Evolutionary conservation across 2,329 filamentous ascomycete genomes (phyloP), one percentile per base, ranked within the genome.

Genomic region (Thelonectria blattea): DNA sequence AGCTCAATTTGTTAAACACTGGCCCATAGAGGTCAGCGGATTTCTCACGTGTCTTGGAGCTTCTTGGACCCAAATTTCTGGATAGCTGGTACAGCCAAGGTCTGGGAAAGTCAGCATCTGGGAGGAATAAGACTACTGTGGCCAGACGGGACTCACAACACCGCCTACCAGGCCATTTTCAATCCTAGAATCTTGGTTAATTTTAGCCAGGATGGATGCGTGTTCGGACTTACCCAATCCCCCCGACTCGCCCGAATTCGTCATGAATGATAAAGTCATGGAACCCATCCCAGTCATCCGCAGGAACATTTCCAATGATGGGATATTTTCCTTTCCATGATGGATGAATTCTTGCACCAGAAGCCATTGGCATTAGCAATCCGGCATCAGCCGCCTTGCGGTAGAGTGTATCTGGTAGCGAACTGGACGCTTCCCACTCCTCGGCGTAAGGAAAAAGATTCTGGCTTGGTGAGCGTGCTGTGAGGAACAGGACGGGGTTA

Each of bases 201-300:
- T 2, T 24, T 27, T 4, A 30, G 3, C 1, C 7, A 15, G 9
- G 1, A 9, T 22, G 8, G 12, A 27, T 18, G 6, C 30, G 32
- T 8, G 6, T 32, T 4, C 8, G 5, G 8, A n/a, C 49, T 42
- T 39, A 59, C 56, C 56, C 56, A 12, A 59, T 54, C 6, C 56
- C 56, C 11, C 56, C 56, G 15, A 59, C 56, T 3, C 56, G 34
- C 9, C 56, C 56, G 34, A 59, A 59, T n/a, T 59, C 56, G 11
- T 59, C 56, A 39, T 59, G 56, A 6, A 59, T 43, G 17, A 59
- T 54, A 5, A 59, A 54, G 27, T 59, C 56, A 14, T 59, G 56
- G 17, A 59, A 59, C 2, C 56, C 56, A 4, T 59, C 56, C 56
- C 56, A 59, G n/a, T 59, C 56, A 9, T 49, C 27, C 2, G 45